phyloP scores from a whole-genome alignment of 768 basidiomycete species.

The Roridomyces roridus region DNA sequence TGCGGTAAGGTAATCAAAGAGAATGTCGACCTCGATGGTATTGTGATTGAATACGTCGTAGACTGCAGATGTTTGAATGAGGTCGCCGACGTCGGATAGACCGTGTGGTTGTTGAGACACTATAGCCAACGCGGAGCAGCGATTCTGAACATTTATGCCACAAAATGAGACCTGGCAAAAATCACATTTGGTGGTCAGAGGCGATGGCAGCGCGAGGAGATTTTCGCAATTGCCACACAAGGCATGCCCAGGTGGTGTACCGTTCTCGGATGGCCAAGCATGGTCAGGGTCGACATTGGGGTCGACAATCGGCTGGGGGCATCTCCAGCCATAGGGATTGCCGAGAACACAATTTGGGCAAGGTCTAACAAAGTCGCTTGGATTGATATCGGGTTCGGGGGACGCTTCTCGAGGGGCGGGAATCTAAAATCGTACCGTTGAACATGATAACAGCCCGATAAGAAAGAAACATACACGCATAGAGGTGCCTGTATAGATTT shows the following conservation, averaged over 20 bases:
- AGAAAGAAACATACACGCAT: conserved; percentile 59
- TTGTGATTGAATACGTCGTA: conserved; percentile 86
- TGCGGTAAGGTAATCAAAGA: conserved; percentile 79
- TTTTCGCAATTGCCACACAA: conserved; percentile 88
- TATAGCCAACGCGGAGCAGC: conserved; percentile 69
- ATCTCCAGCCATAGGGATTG: conserved; percentile 81
- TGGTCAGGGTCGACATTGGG: conserved; percentile 69
- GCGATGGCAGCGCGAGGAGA: conserved; percentile 73
- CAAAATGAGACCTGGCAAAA: conserved; percentile 85
- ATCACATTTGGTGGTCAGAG: conserved; percentile 83
- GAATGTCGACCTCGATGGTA: conserved; percentile 79
- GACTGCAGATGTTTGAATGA: conserved; percentile 76
- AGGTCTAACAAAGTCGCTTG: conserved; percentile 73
- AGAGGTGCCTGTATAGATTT: conserved; percentile 70
- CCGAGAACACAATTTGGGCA: conserved; percentile 78
- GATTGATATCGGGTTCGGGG: conserved; percentile 75
- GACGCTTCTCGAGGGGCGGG: conserved; percentile 78
- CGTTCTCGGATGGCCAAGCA: conserved; percentile 82
- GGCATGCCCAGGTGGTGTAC: conserved; percentile 78
- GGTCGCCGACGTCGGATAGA: conserved; percentile 70
- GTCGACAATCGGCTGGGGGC: conserved; percentile 81
- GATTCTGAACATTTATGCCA: conserved; percentile 76
- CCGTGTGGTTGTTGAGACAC: conserved; percentile 70
- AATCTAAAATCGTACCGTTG: conserved; percentile 49
- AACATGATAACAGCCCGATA: conserved; percentile 10